Conservation (phyloP, 495 filamentous ascomycete species). For the Penicillium salamii region DNA sequence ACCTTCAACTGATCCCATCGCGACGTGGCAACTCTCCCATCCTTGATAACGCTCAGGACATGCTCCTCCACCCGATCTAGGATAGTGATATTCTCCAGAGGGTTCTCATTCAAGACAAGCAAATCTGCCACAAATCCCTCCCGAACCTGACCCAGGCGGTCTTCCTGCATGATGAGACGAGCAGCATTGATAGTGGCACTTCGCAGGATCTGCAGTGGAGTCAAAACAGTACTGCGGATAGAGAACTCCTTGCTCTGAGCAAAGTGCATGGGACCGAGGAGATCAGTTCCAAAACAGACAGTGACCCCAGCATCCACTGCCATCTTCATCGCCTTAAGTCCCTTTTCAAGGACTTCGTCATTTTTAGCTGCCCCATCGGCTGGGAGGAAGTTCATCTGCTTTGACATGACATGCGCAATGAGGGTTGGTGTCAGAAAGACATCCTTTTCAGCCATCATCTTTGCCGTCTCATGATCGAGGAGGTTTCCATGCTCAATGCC, state of each 20-base stretch:
- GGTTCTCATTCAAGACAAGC: conserved; percentile 41
- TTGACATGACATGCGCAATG: conserved; percentile 49
- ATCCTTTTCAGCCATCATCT: conserved; percentile 40
- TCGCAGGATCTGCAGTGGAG: conserved; percentile 41
- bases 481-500: conserved; percentile 58
- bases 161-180: conserved; percentile 36
- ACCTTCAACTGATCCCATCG: neutral
- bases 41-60: conserved; percentile 47
- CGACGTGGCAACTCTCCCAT: conserved; percentile 35
- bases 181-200: conserved; percentile 52
- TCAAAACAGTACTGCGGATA: conserved; percentile 40
- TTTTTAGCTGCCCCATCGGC: conserved; percentile 42
- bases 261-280: conserved; percentile 45
- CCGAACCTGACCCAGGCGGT: conserved; percentile 40
- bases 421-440: conserved; percentile 52
- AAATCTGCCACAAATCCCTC: conserved; percentile 41
- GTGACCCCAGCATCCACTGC: conserved; percentile 46
- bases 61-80: conserved; percentile 42
- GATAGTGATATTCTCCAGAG: conserved; percentile 50
- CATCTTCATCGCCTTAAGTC: conserved; percentile 41
- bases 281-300: conserved; percentile 55
- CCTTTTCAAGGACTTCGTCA: conserved; percentile 42
- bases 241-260: conserved; percentile 50
- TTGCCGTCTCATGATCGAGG: conserved; percentile 47
- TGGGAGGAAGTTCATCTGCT: conserved; percentile 38